A percentile compares a stretch with the other conserved stretches of the same genome.
Conservation (phyloP, 306 rosid species). For the Mucuna pruriens region DNA sequence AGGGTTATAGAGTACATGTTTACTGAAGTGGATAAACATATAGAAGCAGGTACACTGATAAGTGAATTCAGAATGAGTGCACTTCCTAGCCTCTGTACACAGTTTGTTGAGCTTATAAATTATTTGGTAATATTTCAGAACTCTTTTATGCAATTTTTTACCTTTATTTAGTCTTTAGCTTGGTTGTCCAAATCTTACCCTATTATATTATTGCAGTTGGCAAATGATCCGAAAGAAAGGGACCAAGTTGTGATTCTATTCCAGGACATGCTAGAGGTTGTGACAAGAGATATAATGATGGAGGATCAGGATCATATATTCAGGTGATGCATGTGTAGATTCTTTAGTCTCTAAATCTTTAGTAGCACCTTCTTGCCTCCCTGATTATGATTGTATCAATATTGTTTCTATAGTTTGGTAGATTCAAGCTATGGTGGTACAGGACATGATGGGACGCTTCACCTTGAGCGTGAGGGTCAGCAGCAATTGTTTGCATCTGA, state of each 20-base stretch:
- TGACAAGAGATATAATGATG: conserved; percentile 92
- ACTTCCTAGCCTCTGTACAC: conserved; percentile 83
- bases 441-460: conserved; percentile 76
- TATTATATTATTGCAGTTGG: conserved; percentile 57
- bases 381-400: conserved; percentile 20
- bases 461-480: conserved; percentile 68
- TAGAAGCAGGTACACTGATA: conserved; percentile 42
- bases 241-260: conserved; percentile 86
- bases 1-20: conserved; percentile 80
- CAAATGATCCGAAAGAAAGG: conserved; percentile 75
- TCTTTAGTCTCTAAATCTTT: not conserved
- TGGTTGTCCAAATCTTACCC: conserved; percentile 37
- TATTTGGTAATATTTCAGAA: conserved; percentile 64
- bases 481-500: conserved; percentile 91
- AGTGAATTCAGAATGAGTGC: conserved; percentile 83
- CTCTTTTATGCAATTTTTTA: not conserved
- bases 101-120: conserved; percentile 70
- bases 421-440: conserved; percentile 77
- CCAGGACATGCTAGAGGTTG: conserved; percentile 98
- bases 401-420: conserved; percentile 57
- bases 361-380: not conserved
- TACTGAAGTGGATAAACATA: conserved; percentile 63
- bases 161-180: conserved; percentile 13
- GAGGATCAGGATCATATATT: conserved; percentile 62
- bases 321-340: conserved; percentile 57